Conservation (phyloP, 1,284 basidiomycete species). For the Moniliella sp. region DNA sequence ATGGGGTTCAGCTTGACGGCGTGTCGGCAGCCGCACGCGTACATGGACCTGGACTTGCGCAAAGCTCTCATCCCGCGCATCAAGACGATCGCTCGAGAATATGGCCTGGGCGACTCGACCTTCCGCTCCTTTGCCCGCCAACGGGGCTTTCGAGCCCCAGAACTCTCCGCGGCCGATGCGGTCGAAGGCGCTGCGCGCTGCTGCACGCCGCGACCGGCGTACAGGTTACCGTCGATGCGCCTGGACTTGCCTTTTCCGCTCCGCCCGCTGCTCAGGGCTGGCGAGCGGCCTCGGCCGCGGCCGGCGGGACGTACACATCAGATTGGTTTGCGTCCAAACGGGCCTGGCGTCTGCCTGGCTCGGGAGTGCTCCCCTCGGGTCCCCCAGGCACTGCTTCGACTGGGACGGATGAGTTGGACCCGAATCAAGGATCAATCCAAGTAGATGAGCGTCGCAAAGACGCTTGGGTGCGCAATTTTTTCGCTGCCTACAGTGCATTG, state of each 20-base stretch:
- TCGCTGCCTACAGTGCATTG: slow-evolving; percentile 19
- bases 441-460: too few relatives aligned
- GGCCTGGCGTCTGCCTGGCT: too few relatives aligned
- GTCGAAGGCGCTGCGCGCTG: slow-evolving; percentile 72
- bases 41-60: slow-evolving; percentile 91
- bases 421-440: too few relatives aligned
- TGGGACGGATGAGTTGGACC: too few relatives aligned
- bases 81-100: slow-evolving; percentile 76
- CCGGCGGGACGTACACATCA: too few relatives aligned
- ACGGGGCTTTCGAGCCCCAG: slow-evolving; percentile 65
- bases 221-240: slow-evolving; percentile 52
- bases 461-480: slow-evolving; percentile 16
- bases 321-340: too few relatives aligned
- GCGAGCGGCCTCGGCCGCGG: too few relatives aligned
- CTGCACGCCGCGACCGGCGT: slow-evolving; percentile 76
- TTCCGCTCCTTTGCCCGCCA: slow-evolving; percentile 80
- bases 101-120: slow-evolving; percentile 77
- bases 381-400: too few relatives aligned
- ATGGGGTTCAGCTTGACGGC: slow-evolving; percentile 92
- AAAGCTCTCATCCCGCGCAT: slow-evolving; percentile 58
- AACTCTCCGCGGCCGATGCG: slow-evolving; percentile 72
- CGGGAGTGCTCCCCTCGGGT: too few relatives aligned
- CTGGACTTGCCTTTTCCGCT: slow-evolving; percentile 17
- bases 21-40: slow-evolving; percentile 72
- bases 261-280: too few relatives aligned